Evolutionary conservation across 257 asterid genomes (phyloP).

Genomic region (Cinchona pubescens): DNA sequence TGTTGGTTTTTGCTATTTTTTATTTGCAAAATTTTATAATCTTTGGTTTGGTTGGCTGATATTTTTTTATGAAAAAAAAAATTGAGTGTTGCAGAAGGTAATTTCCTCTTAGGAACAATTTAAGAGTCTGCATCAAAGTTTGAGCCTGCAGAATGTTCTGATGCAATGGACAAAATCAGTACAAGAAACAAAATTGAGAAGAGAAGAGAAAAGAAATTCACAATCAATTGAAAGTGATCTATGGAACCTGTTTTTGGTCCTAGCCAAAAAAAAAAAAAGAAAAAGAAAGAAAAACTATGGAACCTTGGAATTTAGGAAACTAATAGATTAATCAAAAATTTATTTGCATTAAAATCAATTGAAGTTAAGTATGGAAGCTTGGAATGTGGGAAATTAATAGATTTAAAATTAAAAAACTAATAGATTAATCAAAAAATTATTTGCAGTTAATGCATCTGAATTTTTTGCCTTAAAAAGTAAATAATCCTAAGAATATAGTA

Average conservation of each 20-base stretch:
- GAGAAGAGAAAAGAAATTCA: neutral
- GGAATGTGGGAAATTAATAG: neutral
- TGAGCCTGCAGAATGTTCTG: neutral
- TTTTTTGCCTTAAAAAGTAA: too few relatives aligned
- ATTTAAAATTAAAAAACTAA: too few relatives aligned
- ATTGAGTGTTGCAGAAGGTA: neutral
- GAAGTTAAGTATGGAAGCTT: neutral
- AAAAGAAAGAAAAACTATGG: too few relatives aligned
- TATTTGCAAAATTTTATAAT: neutral
- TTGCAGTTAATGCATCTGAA: neutral
- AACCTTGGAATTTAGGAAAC: too few relatives aligned
- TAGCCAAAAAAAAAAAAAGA: too few relatives aligned
- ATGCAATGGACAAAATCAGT: neutral
- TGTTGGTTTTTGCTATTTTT: neutral
- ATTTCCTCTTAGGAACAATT: neutral
- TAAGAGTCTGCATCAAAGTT: neutral
- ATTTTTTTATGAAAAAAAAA: neutral
- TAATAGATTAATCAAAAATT: too few relatives aligned
- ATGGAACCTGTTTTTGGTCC: too few relatives aligned
- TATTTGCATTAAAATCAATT: too few relatives aligned
- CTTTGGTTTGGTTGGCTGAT: neutral
- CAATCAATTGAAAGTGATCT: neutral
- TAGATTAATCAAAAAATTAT: neutral
- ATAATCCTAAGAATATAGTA: too few relatives aligned
- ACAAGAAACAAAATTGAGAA: neutral